These are phyloP conservation scores for Chlamydomonas schloesseri DNA, from an alignment of 139 green algal genomes.

Conservation along the genomic window DNA sequence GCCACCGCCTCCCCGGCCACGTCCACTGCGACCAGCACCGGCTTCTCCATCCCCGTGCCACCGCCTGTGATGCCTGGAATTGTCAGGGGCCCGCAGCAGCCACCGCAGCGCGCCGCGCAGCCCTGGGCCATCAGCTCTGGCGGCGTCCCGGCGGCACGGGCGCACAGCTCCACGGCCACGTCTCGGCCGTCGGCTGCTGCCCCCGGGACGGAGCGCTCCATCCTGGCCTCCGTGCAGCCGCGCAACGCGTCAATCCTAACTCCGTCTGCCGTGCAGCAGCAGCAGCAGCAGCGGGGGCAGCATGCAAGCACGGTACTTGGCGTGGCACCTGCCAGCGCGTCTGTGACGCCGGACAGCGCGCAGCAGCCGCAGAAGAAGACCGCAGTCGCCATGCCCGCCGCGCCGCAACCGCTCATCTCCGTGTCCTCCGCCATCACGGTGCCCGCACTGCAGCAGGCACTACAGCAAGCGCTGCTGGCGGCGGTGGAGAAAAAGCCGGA, in stretches of 20 bases:
- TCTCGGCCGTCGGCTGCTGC: neutral
- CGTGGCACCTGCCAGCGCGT: too few species aligned
- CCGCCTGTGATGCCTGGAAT: neutral
- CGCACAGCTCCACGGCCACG: too few species aligned
- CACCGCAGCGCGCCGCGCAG: too few species aligned
- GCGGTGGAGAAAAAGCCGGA: constrained; percentile 16
- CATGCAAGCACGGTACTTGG: neutral
- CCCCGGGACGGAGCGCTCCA: neutral
- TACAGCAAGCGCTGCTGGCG: constrained; percentile 21
- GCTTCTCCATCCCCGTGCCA: neutral
- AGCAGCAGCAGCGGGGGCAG: neutral
- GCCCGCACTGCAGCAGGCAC: constrained; percentile 8
- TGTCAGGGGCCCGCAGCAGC: neutral
- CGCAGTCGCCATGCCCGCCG: neutral
- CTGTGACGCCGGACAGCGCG: neutral
- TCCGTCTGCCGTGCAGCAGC: neutral
- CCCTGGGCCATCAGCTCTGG: too few species aligned
- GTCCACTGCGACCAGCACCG: neutral
- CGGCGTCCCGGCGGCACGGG: too few species aligned
- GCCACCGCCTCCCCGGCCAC: neutral
- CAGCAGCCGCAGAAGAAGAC: neutral
- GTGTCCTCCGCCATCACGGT: neutral
- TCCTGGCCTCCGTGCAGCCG: constrained; percentile 34
- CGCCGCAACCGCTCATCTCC: neutral
- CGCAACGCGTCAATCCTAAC: too few species aligned